A percentile compares a stretch with the other conserved stretches of the same genome.
Conservation (phyloP, 2,329 filamentous ascomycete genomes). For the Verticillium nubilum region DNA sequence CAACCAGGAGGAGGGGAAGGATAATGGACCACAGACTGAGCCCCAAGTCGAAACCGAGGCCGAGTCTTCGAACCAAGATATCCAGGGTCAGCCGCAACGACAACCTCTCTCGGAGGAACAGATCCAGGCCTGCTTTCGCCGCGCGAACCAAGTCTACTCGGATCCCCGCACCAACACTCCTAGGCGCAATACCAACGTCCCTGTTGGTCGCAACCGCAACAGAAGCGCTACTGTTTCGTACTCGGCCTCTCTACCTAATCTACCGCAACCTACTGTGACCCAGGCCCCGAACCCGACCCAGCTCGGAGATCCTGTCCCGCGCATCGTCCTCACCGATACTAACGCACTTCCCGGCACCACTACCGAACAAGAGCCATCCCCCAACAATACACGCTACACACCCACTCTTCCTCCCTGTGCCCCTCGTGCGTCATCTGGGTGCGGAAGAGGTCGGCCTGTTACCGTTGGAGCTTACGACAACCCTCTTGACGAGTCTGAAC, state of each 20-base stretch:
- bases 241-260: not conserved
- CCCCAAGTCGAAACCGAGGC: not conserved
- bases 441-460: conserved; percentile 6
- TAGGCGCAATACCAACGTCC: not conserved
- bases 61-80: not conserved
- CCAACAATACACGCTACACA: conserved; percentile 4
- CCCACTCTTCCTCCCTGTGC: not conserved
- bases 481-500: not conserved
- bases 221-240: not conserved
- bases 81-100: not conserved
- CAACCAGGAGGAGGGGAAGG: not conserved
- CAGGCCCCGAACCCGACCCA: not conserved
- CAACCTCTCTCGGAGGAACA: not conserved
- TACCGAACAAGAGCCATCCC: not conserved
- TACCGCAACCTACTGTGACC: not conserved
- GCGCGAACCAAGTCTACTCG: not conserved
- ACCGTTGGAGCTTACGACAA: conserved; percentile 11
- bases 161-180: not conserved
- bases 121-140: not conserved
- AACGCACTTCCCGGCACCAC: not conserved
- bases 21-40: not conserved
- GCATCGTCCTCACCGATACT: not conserved
- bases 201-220: not conserved
- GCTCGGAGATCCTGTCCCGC: not conserved
- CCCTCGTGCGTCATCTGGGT: not conserved